These are phyloP conservation scores for Aspergillus mulundensis DNA, from an alignment of 495 filamentous ascomycete species.

Conservation along the genomic window DNA sequence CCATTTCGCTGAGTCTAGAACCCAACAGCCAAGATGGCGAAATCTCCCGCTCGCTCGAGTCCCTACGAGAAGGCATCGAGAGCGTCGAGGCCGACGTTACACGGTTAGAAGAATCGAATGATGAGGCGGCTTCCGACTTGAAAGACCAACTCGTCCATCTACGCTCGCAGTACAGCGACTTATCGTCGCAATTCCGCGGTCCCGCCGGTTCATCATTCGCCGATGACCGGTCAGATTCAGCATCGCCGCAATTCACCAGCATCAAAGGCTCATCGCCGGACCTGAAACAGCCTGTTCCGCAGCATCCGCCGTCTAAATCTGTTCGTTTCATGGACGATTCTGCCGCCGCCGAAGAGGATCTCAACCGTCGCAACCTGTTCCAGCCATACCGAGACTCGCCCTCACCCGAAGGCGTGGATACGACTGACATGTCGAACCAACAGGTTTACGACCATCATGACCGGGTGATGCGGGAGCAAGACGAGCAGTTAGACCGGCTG, in stretches of 20 bases:
- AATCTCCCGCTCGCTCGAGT: conserved; percentile 83
- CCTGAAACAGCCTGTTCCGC: conserved; percentile 45
- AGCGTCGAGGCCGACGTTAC: conserved; percentile 63
- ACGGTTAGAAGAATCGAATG: conserved; percentile 56
- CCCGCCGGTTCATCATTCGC: conserved; percentile 34
- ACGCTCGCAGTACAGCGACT: conserved; percentile 53
- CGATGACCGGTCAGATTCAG: conserved; percentile 56
- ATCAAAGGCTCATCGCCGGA: conserved; percentile 44
- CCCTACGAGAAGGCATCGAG: conserved; percentile 78
- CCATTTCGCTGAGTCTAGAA: conserved; percentile 79
- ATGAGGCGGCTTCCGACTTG: conserved; percentile 57
- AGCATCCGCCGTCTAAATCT: conserved; percentile 59
- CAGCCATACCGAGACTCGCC: conserved; percentile 59
- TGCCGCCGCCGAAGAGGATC: conserved; percentile 48
- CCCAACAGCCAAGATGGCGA: conserved; percentile 82
- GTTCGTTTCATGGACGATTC: conserved; percentile 82
- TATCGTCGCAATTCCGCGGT: conserved; percentile 60
- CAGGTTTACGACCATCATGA: conserved; percentile 85
- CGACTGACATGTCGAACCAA: conserved; percentile 66
- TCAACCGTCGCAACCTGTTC: conserved; percentile 59
- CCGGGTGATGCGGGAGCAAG: conserved; percentile 76
- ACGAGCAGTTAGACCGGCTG: conserved; percentile 85
- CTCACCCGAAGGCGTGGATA: conserved; percentile 57
- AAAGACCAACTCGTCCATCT: conserved; percentile 63
- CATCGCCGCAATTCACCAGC: conserved; percentile 57